Conservation (phyloP, 1,284 basidiomycete genomes). For the Sporisorium scitamineum region DNA sequence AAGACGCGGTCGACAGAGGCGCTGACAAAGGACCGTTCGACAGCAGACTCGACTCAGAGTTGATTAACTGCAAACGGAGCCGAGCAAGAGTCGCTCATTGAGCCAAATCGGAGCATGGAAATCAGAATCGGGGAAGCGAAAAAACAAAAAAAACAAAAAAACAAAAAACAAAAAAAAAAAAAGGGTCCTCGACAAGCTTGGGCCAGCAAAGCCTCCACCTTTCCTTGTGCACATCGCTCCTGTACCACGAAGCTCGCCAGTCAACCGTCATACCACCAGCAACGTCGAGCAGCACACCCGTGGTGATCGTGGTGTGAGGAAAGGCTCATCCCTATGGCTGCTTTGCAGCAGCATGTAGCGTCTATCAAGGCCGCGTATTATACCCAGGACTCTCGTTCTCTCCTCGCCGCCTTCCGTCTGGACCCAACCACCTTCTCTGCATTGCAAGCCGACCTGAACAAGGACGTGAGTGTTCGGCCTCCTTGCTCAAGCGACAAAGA, state of each 20-base stretch:
- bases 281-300: neutral
- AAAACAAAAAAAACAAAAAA: no score
- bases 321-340: constrained; percentile 20
- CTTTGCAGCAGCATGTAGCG: constrained; percentile 44
- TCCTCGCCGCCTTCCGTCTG: constrained; percentile 32
- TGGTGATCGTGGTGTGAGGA: neutral
- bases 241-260: neutral
- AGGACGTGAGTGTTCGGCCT: constrained; percentile 17
- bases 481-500: neutral
- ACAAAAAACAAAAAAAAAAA: no score
- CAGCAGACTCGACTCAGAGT: no score
- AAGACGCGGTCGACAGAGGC: no score
- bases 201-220: constrained; percentile 18
- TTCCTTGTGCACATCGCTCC: neutral
- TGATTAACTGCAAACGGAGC: constrained; percentile 6
- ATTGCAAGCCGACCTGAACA: constrained; percentile 32
- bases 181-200: constrained; percentile 26
- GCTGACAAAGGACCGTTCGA: no score
- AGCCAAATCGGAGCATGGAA: constrained; percentile 6
- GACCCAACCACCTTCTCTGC: constrained; percentile 33
- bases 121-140: neutral
- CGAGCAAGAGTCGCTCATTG: neutral
- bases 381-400: constrained; percentile 21
- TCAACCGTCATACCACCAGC: neutral
- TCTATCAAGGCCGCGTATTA: constrained; percentile 40